Percentiles rank a stretch among this genome's conserved stretches.
Conservation (phyloP, 148 eudicot species). For the Camellia lanceoleosa region DNA sequence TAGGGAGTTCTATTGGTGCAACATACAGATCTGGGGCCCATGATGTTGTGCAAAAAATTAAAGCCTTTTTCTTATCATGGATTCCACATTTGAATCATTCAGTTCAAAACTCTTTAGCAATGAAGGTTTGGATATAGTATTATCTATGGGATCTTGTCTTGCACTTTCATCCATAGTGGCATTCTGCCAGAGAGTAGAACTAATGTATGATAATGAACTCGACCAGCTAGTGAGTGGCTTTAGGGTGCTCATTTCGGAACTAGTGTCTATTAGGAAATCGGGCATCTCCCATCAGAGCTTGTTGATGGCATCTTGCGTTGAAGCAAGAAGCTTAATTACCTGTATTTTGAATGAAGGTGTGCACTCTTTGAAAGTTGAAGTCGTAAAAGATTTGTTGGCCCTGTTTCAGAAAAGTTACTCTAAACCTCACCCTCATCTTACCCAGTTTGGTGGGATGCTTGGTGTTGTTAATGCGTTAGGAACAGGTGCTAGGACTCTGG, state of each 20-base stretch:
- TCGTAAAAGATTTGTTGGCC: conserved; percentile 47
- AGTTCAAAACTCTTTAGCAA: conserved; percentile 20
- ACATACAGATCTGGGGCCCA: conserved; percentile 68
- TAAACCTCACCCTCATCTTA: conserved; percentile 54
- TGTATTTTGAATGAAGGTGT: conserved; percentile 66
- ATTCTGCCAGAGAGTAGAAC: conserved; percentile 74
- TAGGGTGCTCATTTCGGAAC: conserved; percentile 58
- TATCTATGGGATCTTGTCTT: conserved; percentile 71
- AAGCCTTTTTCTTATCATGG: conserved; percentile 60
- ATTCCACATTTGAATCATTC: conserved; percentile 36
- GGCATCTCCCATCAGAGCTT: conserved; percentile 53
- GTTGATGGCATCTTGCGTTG: conserved; percentile 79
- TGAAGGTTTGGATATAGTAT: conserved; percentile 25
- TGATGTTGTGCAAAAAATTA: conserved; percentile 60
- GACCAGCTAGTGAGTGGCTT: conserved; percentile 44
- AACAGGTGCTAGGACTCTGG: conserved; percentile 63
- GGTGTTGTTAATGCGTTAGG: conserved; percentile 88
- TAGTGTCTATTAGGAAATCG: conserved; percentile 42
- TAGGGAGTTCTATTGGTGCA: conserved; percentile 67
- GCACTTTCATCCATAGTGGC: conserved; percentile 63
- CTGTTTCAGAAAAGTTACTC: conserved; percentile 56
- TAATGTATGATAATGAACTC: conserved; percentile 59
- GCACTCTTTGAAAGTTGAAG: conserved; percentile 46
- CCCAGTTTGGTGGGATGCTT: conserved; percentile 87
- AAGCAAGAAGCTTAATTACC: conserved; percentile 70